Percentiles rank a stretch among this genome's conserved stretches.
These are phyloP conservation scores for Sporothrix luriei DNA, from an alignment of 2,329 filamentous ascomycete genomes.

Conservation along the genomic window DNA sequence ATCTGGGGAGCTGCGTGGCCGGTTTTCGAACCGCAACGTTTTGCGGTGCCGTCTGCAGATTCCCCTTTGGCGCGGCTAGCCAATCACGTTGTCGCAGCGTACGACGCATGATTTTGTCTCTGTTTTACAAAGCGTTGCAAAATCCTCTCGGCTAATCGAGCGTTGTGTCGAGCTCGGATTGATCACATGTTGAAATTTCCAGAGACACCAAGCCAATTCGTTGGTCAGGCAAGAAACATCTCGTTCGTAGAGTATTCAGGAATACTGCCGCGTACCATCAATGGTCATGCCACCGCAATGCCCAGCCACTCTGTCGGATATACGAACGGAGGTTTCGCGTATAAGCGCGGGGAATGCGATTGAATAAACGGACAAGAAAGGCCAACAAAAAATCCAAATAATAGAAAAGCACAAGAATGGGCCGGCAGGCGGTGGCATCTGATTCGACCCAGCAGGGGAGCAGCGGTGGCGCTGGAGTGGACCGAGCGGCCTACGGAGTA, in stretches of 20 bases:
- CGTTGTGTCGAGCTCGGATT: conserved; percentile 1
- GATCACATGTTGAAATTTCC: neutral
- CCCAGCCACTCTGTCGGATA: conserved; percentile 31
- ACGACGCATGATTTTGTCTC: too few species aligned
- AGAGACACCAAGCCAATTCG: too few species aligned
- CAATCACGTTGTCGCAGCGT: too few species aligned
- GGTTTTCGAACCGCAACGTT: too few species aligned
- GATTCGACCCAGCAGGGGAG: neutral
- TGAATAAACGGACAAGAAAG: neutral
- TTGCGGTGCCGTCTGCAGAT: too few species aligned
- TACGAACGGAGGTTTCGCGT: conserved; percentile 36
- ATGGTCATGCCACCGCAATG: neutral
- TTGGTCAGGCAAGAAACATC: too few species aligned
- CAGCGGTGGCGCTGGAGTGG: neutral
- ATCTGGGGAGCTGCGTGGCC: too few species aligned
- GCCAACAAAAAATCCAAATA: neutral
- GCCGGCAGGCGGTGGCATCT: neutral
- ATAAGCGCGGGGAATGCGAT: conserved; percentile 28
- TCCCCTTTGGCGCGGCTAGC: too few species aligned
- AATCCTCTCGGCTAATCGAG: neutral
- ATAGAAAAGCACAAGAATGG: neutral
- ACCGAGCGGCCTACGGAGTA: neutral
- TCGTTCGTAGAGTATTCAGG: too few species aligned
- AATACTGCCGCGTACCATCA: too few species aligned
- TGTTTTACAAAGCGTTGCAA: too few species aligned